Base-by-base conservation (phyloP, 257 asterid genomes). In the Solanum lycopersicoides region DNA sequence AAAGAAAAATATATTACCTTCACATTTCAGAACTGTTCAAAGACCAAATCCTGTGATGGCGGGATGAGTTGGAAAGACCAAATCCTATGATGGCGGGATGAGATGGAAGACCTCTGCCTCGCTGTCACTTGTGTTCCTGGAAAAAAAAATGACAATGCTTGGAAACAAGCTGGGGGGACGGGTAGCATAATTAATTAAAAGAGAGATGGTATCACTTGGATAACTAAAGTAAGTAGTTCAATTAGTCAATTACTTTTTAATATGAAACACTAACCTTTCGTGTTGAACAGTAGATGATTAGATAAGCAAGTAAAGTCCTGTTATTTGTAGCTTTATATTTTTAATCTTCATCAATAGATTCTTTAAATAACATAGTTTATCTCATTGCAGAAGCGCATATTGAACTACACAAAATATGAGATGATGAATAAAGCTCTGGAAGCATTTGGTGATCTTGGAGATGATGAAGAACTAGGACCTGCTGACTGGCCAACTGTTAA, bases 391-490 rank as follows among this genome's bases (percentile, higher is more conserved):
- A 92, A 75, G 87, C 95, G 98, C 89, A 93, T 97, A 86, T 79
- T 97, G 89, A 88, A 92, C 73, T 97, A 91, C 93, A 97, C 99
- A 41, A 95, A 95, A 91, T 90, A 92, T 90, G 99, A 97, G 91
- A 95, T 97, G 99, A 79, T 95, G 95, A 95, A 95, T 91, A 94
- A 97, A 93, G 99, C 99, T 80, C 90, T 94, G 44, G 96, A 94
- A 91, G 96, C 99, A 90, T 97, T 95, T 88, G 93, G 96, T 88
- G 95, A 93, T 87, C 99, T 97, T 87, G 99, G 95, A 86, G 99
- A 97, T 83, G 99, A 97, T 82, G 99, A 95, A 92, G 99, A 97
- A 91, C 90, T 97, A 74, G 99, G 99, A 68, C 99, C 99, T 86
- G 94, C 94, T 82, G 99, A 97, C 92, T 97, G 99, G 99, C 88